Conservation (phyloP, 2,329 filamentous ascomycete species). For the Colletotrichum incanum region DNA sequence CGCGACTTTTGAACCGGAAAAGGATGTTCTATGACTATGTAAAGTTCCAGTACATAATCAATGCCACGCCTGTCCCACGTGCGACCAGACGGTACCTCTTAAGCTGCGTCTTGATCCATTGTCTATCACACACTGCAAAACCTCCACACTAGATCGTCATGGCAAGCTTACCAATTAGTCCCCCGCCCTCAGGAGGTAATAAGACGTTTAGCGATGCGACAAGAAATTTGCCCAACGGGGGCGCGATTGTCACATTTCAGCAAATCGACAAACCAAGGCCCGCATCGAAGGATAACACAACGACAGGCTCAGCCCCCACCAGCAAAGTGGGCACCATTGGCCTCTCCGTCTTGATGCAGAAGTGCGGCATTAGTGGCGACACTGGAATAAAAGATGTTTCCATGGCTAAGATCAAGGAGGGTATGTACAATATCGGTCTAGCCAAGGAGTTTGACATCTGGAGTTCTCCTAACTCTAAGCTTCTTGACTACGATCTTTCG, state of each 20-base stretch:
- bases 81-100: neutral
- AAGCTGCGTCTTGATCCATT: neutral
- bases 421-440: neutral
- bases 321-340: neutral
- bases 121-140: neutral
- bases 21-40: too few relatives aligned
- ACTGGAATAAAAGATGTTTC: neutral
- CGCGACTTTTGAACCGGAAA: neutral
- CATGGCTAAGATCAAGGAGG: conserved; percentile 12
- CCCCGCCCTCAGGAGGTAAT: neutral
- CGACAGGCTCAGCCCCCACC: neutral
- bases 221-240: neutral
- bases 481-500: conserved; percentile 9
- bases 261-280: neutral
- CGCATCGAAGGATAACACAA: neutral
- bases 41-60: neutral
- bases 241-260: conserved; percentile 3
- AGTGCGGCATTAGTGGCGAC: neutral
- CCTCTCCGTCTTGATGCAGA: neutral
- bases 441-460: conserved; percentile 25
- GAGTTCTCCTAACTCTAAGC: neutral
- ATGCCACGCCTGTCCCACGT: neutral
- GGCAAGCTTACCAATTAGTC: neutral
- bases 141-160: neutral
- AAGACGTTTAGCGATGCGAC: neutral